These are phyloP conservation scores for Serendipita vermifera DNA, from an alignment of 768 basidiomycete genomes.

Conservation along the genomic window DNA sequence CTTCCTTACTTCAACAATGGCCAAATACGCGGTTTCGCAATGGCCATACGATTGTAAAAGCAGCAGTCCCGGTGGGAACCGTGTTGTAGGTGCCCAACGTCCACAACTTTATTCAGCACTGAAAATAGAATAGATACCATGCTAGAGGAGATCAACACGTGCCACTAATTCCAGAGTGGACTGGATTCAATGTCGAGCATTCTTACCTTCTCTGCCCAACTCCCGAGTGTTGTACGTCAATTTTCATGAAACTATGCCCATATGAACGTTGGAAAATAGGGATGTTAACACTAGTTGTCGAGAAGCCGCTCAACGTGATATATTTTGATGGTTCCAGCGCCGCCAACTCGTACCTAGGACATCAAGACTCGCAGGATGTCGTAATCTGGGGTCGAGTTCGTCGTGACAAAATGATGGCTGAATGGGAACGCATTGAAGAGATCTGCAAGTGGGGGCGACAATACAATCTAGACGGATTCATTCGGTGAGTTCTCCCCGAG, in stretches of 20 bases:
- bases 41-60: neutral
- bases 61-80: neutral
- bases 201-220: neutral
- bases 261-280: neutral
- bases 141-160: neutral
- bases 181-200: neutral
- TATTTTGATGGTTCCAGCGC: conserved; percentile 26
- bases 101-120: too few species aligned
- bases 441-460: conserved; percentile 26
- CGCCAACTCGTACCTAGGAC: conserved; percentile 22
- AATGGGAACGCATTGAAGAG: conserved; percentile 20
- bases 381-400: conserved; percentile 21
- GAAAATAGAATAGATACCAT: neutral
- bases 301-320: conserved; percentile 22
- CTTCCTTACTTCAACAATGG: conserved; percentile 8
- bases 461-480: conserved; percentile 25
- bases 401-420: conserved; percentile 17
- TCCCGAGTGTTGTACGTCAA: neutral
- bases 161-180: neutral
- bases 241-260: neutral
- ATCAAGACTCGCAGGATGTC: conserved; percentile 28
- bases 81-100: neutral
- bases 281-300: conserved; percentile 20
- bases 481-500: conserved; percentile 17
- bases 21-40: neutral